These are phyloP conservation scores for Nepenthes alata DNA, from an alignment of 179 eudicot species.

Conservation along the genomic window DNA sequence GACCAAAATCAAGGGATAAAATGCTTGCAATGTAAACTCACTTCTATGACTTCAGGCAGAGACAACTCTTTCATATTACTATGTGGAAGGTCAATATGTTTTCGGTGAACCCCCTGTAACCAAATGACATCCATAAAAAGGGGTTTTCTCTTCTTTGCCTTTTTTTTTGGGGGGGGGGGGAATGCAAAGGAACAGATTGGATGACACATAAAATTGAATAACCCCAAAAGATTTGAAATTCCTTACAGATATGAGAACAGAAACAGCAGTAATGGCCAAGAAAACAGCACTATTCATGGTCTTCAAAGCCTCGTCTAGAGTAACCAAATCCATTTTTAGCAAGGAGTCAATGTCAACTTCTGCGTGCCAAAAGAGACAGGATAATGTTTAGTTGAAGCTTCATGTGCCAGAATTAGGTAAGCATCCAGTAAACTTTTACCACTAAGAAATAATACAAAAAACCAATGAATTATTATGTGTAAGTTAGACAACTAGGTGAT, in stretches of 20 bases:
- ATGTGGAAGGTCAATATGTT: constrained; percentile 33
- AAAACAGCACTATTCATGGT: constrained; percentile 64
- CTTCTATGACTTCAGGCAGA: constrained; percentile 39
- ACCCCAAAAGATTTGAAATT: neutral
- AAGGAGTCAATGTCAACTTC: constrained; percentile 72
- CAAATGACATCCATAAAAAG: constrained; percentile 2
- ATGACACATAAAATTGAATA: constrained; percentile 5
- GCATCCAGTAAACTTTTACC: neutral
- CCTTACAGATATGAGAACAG: constrained; percentile 71
- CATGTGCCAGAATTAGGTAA: neutral
- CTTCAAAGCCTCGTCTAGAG: constrained; percentile 82
- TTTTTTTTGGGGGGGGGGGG: too few species aligned
- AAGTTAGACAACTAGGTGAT: neutral
- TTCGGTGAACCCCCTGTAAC: constrained; percentile 51
- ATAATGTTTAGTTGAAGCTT: neutral
- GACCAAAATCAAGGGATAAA: neutral
- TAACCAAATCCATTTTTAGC: constrained; percentile 74
- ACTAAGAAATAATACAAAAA: too few species aligned
- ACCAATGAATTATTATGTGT: too few species aligned
- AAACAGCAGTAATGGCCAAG: constrained; percentile 58
- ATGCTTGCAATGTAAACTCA: constrained; percentile 18
- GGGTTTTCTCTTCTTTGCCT: too few species aligned
- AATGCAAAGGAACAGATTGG: neutral
- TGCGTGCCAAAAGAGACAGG: constrained; percentile 19
- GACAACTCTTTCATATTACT: constrained; percentile 33